Evolutionary conservation across 2,329 filamentous ascomycete species (phyloP).

Genomic region (Calonectria ilicicola): DNA sequence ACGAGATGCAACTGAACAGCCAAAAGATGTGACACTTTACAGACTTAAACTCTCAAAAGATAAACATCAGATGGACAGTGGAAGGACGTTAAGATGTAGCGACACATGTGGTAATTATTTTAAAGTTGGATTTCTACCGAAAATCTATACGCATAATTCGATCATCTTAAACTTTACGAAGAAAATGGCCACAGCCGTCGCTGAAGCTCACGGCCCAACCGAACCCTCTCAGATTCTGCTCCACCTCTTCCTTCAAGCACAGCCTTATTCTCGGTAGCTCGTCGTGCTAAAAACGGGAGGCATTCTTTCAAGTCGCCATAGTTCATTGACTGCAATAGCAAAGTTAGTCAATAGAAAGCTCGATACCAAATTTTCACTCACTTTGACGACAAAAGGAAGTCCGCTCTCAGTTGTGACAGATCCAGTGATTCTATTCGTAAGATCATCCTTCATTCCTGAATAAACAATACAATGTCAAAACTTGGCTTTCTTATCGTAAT

Average conservation of each 20-base stretch:
- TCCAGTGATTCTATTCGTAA: slow-evolving; percentile 30
- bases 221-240: slow-evolving; percentile 26
- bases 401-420: slow-evolving; percentile 20
- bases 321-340: slow-evolving; percentile 26
- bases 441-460: slow-evolving; percentile 30
- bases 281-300: slow-evolving; percentile 26
- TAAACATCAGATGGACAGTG: too few species aligned
- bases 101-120: too few species aligned
- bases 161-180: neutral
- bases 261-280: slow-evolving; percentile 33
- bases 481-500: too few species aligned
- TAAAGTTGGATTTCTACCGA: too few species aligned
- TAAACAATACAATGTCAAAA: too few species aligned
- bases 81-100: too few species aligned
- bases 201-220: slow-evolving; percentile 27
- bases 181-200: slow-evolving; percentile 12
- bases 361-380: neutral
- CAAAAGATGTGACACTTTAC: too few species aligned
- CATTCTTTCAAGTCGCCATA: slow-evolving; percentile 34
- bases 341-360: neutral
- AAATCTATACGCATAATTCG: neutral
- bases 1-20: too few species aligned
- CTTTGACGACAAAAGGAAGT: slow-evolving; percentile 31
- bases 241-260: slow-evolving; percentile 32
- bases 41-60: too few species aligned